A percentile compares a stretch with the other conserved stretches of the same genome.
These are phyloP conservation scores for Penicillium crustosum DNA, from an alignment of 2,329 filamentous ascomycete species.

Conservation along the genomic window DNA sequence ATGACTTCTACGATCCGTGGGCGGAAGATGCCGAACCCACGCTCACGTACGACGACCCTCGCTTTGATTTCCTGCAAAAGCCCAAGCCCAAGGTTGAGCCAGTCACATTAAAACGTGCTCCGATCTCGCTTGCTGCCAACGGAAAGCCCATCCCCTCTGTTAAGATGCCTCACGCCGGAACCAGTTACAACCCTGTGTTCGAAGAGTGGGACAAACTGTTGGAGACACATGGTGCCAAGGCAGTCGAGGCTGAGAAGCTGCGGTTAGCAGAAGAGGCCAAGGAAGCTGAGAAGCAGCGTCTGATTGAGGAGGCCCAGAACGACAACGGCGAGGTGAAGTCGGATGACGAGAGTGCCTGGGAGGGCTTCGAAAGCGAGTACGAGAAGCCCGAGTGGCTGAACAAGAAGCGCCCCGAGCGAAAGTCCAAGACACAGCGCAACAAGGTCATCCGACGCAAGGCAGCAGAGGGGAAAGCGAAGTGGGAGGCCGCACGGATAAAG, in stretches of 20 bases:
- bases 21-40: conserved; percentile 49
- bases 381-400: conserved; percentile 66
- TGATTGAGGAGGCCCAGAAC: conserved; percentile 70
- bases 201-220: conserved; percentile 80
- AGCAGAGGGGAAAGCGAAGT: conserved; percentile 72
- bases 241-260: conserved; percentile 73
- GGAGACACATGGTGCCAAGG: conserved; percentile 72
- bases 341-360: conserved; percentile 91
- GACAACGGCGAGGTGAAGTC: conserved; percentile 73
- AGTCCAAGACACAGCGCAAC: conserved; percentile 84
- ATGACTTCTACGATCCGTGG: conserved; percentile 75
- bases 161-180: conserved; percentile 73
- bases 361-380: conserved; percentile 78
- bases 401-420: conserved; percentile 76
- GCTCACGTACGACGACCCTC: conserved; percentile 48
- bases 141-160: conserved; percentile 80
- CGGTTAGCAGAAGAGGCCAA: conserved; percentile 66
- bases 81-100: conserved; percentile 69
- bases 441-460: conserved; percentile 86
- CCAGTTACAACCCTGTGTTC: conserved; percentile 90
- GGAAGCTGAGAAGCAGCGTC: conserved; percentile 66
- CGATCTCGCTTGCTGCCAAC: conserved; percentile 77
- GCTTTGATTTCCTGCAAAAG: conserved; percentile 67
- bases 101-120: conserved; percentile 70
- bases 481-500: conserved; percentile 72